Evolutionary conservation across 805 yeast species (phyloP), one percentile per base, ranked within the genome.

Genomic region (Saccharomycopsis sp.): DNA sequence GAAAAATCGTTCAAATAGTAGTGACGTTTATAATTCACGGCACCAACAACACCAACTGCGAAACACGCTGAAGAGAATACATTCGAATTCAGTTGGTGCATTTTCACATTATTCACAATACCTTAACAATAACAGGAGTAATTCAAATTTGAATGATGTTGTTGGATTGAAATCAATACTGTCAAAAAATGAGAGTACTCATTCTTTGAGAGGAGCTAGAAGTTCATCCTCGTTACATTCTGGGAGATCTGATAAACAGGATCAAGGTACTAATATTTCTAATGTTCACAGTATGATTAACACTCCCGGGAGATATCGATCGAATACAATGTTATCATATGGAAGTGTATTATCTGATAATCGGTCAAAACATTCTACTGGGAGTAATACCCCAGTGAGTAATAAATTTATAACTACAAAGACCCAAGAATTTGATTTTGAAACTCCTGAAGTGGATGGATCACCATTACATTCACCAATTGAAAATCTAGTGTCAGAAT

Each of bases 261-360:
- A 17, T 14, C n/a, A n/a, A n/a, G n/a, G n/a, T n/a, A n/a, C n/a
- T n/a, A n/a, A n/a, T n/a, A n/a, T n/a, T n/a, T n/a, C 38, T 22
- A 41, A 43, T 24, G 41, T 48, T 17, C 51, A 48, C 4, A 43
- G 45, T 17, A 49, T 42, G 47, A 49, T 49, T 21, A 49, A 49
- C 20, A 47, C 48, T 16, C 47, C 48, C 4, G 52, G 48, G 17
- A 38, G 48, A 21, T 42, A 40, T 27, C 13, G 52, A 16, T 43
- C 48, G 2, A 49, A 49, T 23, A 49, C 52, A 5, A 41, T 44
- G 6, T 19, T 49, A 22, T 49, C 51, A 9, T 46, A 37, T 26
- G 29, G 36, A 24, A 43, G 51, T 22, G 32, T 13, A 19, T n/a
- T 32, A 13, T 33, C 45, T 17, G 51, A 23, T 11, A n/a, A 28